A percentile compares a stretch with the other conserved stretches of the same genome.
Evolutionary conservation across 305 asterid genomes (phyloP).

Genomic region (Salvia sclarea): DNA sequence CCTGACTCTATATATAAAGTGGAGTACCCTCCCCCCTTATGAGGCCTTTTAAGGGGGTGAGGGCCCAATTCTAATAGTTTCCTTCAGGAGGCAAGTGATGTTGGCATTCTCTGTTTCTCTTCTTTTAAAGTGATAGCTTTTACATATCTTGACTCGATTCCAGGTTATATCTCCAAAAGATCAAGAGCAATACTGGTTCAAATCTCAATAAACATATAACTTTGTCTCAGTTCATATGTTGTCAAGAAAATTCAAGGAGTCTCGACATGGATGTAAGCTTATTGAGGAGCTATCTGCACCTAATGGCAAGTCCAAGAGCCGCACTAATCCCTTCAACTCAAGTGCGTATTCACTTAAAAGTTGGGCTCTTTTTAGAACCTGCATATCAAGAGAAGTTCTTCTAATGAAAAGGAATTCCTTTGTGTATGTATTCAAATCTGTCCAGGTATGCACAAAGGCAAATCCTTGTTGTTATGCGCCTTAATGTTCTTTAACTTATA

Average conservation of each 20-base stretch:
- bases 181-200: conserved; percentile 75
- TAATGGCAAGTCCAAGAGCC: conserved; percentile 46
- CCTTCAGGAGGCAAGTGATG: conserved; percentile 54
- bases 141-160: conserved; percentile 16
- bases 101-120: conserved; percentile 6
- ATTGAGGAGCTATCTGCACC: conserved; percentile 50
- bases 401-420: conserved; percentile 73
- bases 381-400: conserved; percentile 77
- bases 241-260: conserved; percentile 50
- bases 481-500: background rate
- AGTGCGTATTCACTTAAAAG: conserved; percentile 59
- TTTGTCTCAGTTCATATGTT: conserved; percentile 54
- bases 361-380: conserved; percentile 66
- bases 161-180: conserved; percentile 76
- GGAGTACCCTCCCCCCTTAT: too few relatives aligned
- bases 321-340: conserved; percentile 48
- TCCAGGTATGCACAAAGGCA: conserved; percentile 51
- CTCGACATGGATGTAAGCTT: conserved; percentile 44
- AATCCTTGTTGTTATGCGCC: background rate
- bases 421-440: conserved; percentile 52
- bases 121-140: background rate
- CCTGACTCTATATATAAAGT: too few relatives aligned
- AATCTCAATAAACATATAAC: conserved; percentile 34
- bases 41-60: too few relatives aligned
- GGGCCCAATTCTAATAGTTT: too few relatives aligned